Conservation (phyloP, 805 yeast species). For the Nematodospora valgi region DNA sequence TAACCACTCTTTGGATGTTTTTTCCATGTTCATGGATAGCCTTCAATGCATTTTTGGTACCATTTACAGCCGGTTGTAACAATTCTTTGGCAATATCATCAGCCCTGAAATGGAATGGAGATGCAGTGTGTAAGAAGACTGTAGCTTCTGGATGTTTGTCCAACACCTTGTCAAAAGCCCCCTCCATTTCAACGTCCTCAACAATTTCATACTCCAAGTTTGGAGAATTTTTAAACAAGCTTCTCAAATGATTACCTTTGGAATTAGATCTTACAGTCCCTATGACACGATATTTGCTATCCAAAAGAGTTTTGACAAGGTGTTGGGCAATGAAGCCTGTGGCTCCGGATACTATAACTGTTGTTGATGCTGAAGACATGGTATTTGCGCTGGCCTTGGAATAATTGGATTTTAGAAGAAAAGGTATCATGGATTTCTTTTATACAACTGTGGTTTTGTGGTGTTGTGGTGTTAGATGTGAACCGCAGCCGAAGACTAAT, state of each 20-base stretch:
- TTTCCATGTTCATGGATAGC: slow-evolving; percentile 45
- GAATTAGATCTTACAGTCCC: slow-evolving; percentile 49
- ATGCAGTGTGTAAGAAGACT: slow-evolving; percentile 59
- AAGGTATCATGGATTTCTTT: no score
- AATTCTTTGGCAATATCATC: slow-evolving; percentile 48
- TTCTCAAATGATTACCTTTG: slow-evolving; percentile 38
- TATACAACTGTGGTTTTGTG: no score
- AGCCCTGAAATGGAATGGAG: slow-evolving; percentile 50
- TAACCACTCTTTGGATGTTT: slow-evolving; percentile 40
- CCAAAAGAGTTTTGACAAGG: slow-evolving; percentile 39
- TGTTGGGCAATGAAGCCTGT: slow-evolving; percentile 56
- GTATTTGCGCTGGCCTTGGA: no score
- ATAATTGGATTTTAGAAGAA: no score
- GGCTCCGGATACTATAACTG: slow-evolving; percentile 52
- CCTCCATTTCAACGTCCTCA: slow-evolving; percentile 42
- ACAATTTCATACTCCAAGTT: slow-evolving; percentile 45
- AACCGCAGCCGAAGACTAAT: no score
- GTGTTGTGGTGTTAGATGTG: no score
- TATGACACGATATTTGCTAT: slow-evolving; percentile 42
- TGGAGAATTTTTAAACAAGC: slow-evolving; percentile 16
- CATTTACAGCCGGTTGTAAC: slow-evolving; percentile 53
- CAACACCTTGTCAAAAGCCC: slow-evolving; percentile 46
- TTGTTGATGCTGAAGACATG: slow-evolving; percentile 6
- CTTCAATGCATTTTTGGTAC: slow-evolving; percentile 49
- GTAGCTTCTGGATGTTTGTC: slow-evolving; percentile 47